A percentile compares a stretch with the other conserved stretches of the same genome.
phyloP scores from a whole-genome alignment of 768 basidiomycete species.

The Rhodosporidiobolus sp. region DNA sequence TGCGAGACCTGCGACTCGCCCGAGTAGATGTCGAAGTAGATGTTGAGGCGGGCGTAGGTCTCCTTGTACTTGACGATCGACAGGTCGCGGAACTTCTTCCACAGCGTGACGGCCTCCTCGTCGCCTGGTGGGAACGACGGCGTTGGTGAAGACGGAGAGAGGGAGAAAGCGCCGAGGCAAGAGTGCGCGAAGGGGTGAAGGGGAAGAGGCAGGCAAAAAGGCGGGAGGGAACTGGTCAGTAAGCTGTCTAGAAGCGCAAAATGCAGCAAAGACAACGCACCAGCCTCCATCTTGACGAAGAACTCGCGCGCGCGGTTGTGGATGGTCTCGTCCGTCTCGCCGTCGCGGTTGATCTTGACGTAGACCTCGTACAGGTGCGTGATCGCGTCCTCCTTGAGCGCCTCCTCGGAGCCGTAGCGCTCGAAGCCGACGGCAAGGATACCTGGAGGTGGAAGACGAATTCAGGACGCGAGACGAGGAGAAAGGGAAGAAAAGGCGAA shows the following conservation, averaged over 20 bases:
- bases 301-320: constrained; percentile 64
- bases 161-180: background rate
- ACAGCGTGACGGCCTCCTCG: constrained; percentile 74
- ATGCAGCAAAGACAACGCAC: background rate
- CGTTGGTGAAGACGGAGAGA: background rate
- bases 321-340: constrained; percentile 36
- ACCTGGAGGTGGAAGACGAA: constrained; percentile 55
- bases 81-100: constrained; percentile 87
- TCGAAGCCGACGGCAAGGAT: constrained; percentile 86
- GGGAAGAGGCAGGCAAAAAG: background rate
- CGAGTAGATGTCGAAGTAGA: constrained; percentile 84
- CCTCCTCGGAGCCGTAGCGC: constrained; percentile 78
- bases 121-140: constrained; percentile 55
- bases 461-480: too few species aligned
- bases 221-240: background rate
- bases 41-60: constrained; percentile 84
- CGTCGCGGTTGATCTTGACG: constrained; percentile 84
- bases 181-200: background rate
- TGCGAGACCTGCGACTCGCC: constrained; percentile 61
- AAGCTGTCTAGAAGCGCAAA: background rate
- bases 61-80: constrained; percentile 84
- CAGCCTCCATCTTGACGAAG: constrained; percentile 79
- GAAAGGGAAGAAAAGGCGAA: background rate
- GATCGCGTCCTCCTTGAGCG: constrained; percentile 81
- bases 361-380: constrained; percentile 93